Evolutionary conservation across 768 basidiomycete genomes (phyloP).

Genomic region (Clitopilus passeckerianus): DNA sequence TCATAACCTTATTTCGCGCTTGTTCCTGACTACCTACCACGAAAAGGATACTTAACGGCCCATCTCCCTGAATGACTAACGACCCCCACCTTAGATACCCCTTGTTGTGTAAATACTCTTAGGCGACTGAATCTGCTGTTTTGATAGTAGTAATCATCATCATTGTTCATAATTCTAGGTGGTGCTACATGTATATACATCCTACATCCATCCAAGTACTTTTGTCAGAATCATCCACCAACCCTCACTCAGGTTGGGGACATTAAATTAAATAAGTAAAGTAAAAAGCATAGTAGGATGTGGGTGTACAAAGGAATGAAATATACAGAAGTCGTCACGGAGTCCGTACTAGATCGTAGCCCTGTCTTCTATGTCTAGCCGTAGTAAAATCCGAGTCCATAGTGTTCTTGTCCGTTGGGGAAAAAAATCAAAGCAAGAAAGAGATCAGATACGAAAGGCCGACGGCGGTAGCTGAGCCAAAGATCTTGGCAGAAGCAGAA

Average conservation of each 20-base stretch:
- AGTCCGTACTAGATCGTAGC: background rate
- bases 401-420: background rate
- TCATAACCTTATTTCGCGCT: background rate
- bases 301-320: background rate
- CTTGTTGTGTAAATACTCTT: background rate
- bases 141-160: background rate
- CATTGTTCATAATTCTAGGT: background rate
- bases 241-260: background rate
- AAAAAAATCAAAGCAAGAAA: background rate
- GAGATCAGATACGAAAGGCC: background rate
- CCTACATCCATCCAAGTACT: background rate
- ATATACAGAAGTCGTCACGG: background rate
- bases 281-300: background rate
- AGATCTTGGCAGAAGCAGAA: background rate
- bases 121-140: background rate
- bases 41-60: background rate
- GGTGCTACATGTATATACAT: background rate
- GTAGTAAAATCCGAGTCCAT: background rate
- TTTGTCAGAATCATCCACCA: background rate
- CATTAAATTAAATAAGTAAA: background rate
- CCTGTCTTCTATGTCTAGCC: background rate
- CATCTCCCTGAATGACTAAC: background rate
- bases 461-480: background rate
- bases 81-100: background rate
- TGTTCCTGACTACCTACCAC: background rate